These are phyloP conservation scores for Peterozyma toletana DNA, from an alignment of 805 yeast genomes.

Conservation along the genomic window DNA sequence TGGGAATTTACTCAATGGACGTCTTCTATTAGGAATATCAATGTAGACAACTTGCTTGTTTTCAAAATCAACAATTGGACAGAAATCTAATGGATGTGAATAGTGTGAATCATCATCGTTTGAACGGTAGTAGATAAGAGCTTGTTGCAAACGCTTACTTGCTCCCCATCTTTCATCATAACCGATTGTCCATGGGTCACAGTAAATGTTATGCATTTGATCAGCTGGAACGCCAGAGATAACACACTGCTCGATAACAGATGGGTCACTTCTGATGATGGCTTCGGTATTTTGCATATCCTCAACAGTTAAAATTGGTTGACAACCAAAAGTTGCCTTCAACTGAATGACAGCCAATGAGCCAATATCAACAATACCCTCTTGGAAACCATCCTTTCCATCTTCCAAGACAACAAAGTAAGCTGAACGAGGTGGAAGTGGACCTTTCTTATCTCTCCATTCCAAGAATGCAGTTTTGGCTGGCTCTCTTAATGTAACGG, in stretches of 20 bases:
- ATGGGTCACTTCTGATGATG: constrained; percentile 48
- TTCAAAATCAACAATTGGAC: constrained; percentile 63
- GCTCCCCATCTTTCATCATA: constrained; percentile 68
- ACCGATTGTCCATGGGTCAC: constrained; percentile 69
- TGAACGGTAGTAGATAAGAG: constrained; percentile 56
- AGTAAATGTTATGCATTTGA: constrained; percentile 43
- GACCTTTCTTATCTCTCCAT: constrained; percentile 47
- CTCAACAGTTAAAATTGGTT: constrained; percentile 54
- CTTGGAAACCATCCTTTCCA: constrained; percentile 45
- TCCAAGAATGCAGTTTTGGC: constrained; percentile 42
- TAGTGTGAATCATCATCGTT: constrained; percentile 49
- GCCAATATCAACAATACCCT: constrained; percentile 48
- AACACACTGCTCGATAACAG: constrained; percentile 53
- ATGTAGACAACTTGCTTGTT: constrained; percentile 49
- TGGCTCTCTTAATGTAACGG: constrained; percentile 55
- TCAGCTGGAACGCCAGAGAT: constrained; percentile 47
- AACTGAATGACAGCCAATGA: constrained; percentile 31
- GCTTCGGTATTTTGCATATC: constrained; percentile 49
- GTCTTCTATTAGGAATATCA: constrained; percentile 56
- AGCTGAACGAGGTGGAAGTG: constrained; percentile 51
- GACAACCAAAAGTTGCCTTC: constrained; percentile 41
- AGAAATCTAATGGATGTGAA: constrained; percentile 60
- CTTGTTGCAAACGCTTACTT: constrained; percentile 56
- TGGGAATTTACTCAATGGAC: constrained; percentile 50
- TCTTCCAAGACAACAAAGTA: constrained; percentile 43